phyloP scores from a whole-genome alignment of 495 filamentous ascomycete genomes.

The Penicillium egyptiacum region DNA sequence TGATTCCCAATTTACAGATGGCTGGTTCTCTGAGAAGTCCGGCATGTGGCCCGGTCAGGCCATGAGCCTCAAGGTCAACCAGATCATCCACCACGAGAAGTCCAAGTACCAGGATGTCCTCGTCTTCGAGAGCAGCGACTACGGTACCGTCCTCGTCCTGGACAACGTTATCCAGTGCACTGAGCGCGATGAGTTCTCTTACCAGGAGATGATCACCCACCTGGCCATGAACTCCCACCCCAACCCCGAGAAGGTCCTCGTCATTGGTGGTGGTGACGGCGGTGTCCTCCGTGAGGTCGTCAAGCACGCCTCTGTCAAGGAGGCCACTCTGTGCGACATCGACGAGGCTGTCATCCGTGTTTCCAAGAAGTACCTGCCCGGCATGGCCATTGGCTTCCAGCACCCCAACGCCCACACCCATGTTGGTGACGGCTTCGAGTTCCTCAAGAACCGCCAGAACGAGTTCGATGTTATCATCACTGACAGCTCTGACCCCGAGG shows the following conservation, averaged over 20 bases:
- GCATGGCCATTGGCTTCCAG: slow-evolving; percentile 89
- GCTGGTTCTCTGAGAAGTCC: slow-evolving; percentile 98
- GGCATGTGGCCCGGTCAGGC: slow-evolving; percentile 99
- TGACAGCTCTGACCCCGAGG: slow-evolving; percentile 95
- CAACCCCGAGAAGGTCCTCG: slow-evolving; percentile 94
- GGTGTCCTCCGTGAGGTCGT: slow-evolving; percentile 97
- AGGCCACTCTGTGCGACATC: slow-evolving; percentile 96
- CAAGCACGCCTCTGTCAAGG: slow-evolving; percentile 92
- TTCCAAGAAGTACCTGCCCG: slow-evolving; percentile 95
- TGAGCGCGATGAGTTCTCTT: slow-evolving; percentile 97
- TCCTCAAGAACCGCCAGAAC: slow-evolving; percentile 87
- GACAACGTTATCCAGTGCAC: slow-evolving; percentile 99
- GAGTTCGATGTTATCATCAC: slow-evolving; percentile 99
- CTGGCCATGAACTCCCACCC: slow-evolving; percentile 98
- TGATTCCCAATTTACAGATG: slow-evolving; percentile 60
- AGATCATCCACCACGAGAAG: slow-evolving; percentile 98
- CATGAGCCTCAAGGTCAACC: slow-evolving; percentile 97
- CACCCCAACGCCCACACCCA: slow-evolving; percentile 89
- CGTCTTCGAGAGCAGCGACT: slow-evolving; percentile 95
- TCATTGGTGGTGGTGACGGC: slow-evolving; percentile 96
- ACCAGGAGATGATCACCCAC: slow-evolving; percentile 99
- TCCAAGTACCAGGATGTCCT: slow-evolving; percentile 98
- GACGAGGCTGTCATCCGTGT: slow-evolving; percentile 99
- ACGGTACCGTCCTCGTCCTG: slow-evolving; percentile 94
- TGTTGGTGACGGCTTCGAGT: slow-evolving; percentile 97